Evolutionary conservation across 2,329 filamentous ascomycete genomes (phyloP).

Genomic region (Clarireedia hainanense): DNA sequence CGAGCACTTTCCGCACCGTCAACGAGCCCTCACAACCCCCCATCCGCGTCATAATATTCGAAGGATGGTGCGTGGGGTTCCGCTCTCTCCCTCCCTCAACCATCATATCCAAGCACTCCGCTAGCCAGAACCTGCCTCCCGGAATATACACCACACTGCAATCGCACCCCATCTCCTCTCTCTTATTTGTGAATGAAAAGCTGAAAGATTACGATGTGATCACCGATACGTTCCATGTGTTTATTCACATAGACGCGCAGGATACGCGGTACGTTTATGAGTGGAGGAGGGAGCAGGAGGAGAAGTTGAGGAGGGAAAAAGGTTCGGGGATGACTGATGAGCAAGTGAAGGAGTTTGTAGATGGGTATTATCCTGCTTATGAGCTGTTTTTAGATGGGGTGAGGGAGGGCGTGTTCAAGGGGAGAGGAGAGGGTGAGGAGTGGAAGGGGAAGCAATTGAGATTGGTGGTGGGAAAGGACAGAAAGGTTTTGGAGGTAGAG

Average conservation of each 20-base stretch:
- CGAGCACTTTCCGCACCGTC: conserved; percentile 42
- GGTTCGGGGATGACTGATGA: conserved; percentile 59
- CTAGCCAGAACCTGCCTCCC: conserved; percentile 13
- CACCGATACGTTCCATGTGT: conserved; percentile 51
- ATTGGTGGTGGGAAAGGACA: conserved; percentile 40
- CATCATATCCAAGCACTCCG: conserved; percentile 38
- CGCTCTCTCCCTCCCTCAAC: conserved; percentile 41
- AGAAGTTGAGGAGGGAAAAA: conserved; percentile 44
- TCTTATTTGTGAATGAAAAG: conserved; percentile 51
- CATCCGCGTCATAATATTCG: conserved; percentile 53
- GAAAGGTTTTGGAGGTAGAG: conserved; percentile 34
- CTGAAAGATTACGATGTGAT: conserved; percentile 51
- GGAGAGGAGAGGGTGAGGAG: conserved; percentile 8
- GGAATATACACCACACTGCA: conserved; percentile 23
- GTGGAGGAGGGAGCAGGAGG: conserved; percentile 61
- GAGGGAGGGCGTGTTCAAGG: conserved; percentile 39
- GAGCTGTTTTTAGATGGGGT: conserved; percentile 45
- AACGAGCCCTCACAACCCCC: conserved; percentile 25
- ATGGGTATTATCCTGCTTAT: conserved; percentile 49
- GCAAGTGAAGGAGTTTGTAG: conserved; percentile 56
- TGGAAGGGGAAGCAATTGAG: conserved; percentile 40
- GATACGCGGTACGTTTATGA: conserved; percentile 56
- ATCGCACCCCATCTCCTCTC: conserved; percentile 45
- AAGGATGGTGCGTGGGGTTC: conserved; percentile 69
- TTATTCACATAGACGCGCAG: conserved; percentile 58